Base-by-base conservation (phyloP, 331 rosid genomes). In the Saraca asoca region DNA sequence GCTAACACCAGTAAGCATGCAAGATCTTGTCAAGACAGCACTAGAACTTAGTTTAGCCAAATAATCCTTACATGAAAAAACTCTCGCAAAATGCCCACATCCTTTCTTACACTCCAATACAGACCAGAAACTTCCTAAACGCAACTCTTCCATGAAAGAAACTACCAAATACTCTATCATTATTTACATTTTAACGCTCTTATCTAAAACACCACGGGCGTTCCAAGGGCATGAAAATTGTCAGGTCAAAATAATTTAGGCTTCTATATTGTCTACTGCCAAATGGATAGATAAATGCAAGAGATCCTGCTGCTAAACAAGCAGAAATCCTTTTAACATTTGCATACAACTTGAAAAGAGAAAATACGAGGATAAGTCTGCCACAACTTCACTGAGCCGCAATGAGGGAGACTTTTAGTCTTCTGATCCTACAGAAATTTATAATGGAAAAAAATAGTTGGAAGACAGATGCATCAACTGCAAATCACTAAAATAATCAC, bases 111-210 rank as follows among this genome's bases (percentile, higher is more conserved):
- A 62, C 39, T 24, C 31, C 44, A 29, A 60, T 45, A 54, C 75
- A 54, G 33, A 54, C 46, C 12, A 62, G 8, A 56, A 18, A 58
- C 41, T 24, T 51, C 59, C 58, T 42, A 49, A 51, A 62, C 14
- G 19, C 67, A 73, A 50, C 9, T 60, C 52, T 58, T 18, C 19
- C 38, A 49, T 41, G 43, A 48, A 39, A 46, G 34, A 38, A 43
- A 50, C 5, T 43, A 43, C n/a, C 49, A 12, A 12, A 43, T 43
- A 14, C 24, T 6, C 58, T 12, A 12, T 53, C 70, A 71, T 66
- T 57, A 64, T 73, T 64, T 77, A 69, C 82, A 81, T 14, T 62
- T 67, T 56, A 57, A 68, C 51, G 63, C 53, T 71, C 67, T 56
- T n/a, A 39, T 10, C 41, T 10, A 39, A 39, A 39, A 7, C 8